Evolutionary conservation across 805 yeast species (phyloP).

Genomic region (Komagataella pseudopastoris): DNA sequence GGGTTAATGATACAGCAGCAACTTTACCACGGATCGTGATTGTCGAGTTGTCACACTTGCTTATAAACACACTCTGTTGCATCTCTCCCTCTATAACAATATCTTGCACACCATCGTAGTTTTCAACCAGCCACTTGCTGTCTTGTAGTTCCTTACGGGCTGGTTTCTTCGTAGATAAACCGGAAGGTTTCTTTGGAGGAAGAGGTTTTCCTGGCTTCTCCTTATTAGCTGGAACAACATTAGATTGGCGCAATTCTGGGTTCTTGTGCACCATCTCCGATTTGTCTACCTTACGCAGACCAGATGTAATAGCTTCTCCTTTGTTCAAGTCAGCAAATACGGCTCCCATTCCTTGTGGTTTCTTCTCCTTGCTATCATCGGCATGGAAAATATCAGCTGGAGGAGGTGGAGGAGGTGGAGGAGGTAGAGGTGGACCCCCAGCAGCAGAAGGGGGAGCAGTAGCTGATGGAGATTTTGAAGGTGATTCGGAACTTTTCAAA

Average conservation of each 20-base stretch:
- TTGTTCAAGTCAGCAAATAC: slow-evolving; percentile 83
- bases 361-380: slow-evolving; percentile 13
- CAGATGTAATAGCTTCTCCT: slow-evolving; percentile 76
- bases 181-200: slow-evolving; percentile 74
- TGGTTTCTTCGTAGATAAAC: slow-evolving; percentile 35
- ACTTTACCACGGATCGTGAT: slow-evolving; percentile 84
- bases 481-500: slow-evolving; percentile 13
- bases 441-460: slow-evolving; percentile 22
- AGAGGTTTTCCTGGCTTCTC: slow-evolving; percentile 41
- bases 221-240: slow-evolving; percentile 25
- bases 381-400: slow-evolving; percentile 57
- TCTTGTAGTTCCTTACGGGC: slow-evolving; percentile 62
- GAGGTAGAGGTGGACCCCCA: slow-evolving; percentile 74
- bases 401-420: slow-evolving; percentile 85
- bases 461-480: slow-evolving; percentile 16
- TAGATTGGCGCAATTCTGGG: slow-evolving; percentile 58
- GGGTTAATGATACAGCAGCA: slow-evolving; percentile 72
- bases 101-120: slow-evolving; percentile 51
- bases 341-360: slow-evolving; percentile 40
- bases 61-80: slow-evolving; percentile 83
- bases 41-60: slow-evolving; percentile 61
- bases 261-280: slow-evolving; percentile 91
- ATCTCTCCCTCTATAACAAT: slow-evolving; percentile 65
- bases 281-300: slow-evolving; percentile 83
- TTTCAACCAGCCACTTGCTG: slow-evolving; percentile 81